Percentiles rank a stretch among this genome's conserved stretches.
Conservation (phyloP, 2,329 filamentous ascomycete genomes). For the Emericellopsis cladophorae region DNA sequence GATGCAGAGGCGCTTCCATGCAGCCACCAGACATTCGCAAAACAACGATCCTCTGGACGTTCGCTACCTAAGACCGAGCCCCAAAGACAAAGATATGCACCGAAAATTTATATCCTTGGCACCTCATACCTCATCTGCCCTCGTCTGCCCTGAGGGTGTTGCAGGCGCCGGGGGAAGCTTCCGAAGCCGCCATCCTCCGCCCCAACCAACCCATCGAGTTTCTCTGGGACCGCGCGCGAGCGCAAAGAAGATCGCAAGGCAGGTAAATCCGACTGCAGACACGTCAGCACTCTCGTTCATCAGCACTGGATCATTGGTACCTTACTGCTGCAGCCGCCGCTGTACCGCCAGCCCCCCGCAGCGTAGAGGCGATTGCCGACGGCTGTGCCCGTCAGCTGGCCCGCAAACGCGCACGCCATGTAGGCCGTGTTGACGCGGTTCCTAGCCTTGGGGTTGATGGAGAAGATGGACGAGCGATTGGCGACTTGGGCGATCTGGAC, state of each 20-base stretch:
- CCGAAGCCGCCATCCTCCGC: slow-evolving; percentile 11
- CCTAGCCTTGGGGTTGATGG: slow-evolving; percentile 55
- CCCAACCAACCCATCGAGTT: slow-evolving; percentile 18
- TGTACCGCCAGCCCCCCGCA: slow-evolving; percentile 35
- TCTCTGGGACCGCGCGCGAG: slow-evolving; percentile 15
- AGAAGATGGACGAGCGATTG: slow-evolving; percentile 58
- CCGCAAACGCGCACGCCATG: slow-evolving; percentile 64
- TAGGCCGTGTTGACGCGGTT: slow-evolving; percentile 75
- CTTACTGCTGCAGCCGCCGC: slow-evolving; percentile 23
- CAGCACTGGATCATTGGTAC: background rate
- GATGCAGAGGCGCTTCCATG: too few relatives aligned
- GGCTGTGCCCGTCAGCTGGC: slow-evolving; percentile 59
- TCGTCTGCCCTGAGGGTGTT: too few relatives aligned
- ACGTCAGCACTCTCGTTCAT: background rate
- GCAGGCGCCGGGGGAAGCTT: slow-evolving; percentile 8
- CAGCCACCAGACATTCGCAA: too few relatives aligned
- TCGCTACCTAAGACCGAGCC: too few relatives aligned
- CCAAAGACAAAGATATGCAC: too few relatives aligned
- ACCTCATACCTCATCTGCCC: too few relatives aligned
- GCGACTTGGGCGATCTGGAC: slow-evolving; percentile 63
- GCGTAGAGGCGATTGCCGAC: slow-evolving; percentile 42
- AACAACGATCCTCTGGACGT: too few relatives aligned
- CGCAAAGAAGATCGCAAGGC: slow-evolving; percentile 12
- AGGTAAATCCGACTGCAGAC: slow-evolving; percentile 10
- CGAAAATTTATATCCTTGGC: too few relatives aligned